Percentiles rank a stretch among this genome's conserved stretches.
Conservation (phyloP, 352 stramenopile species). For the Phytophthora pini region DNA sequence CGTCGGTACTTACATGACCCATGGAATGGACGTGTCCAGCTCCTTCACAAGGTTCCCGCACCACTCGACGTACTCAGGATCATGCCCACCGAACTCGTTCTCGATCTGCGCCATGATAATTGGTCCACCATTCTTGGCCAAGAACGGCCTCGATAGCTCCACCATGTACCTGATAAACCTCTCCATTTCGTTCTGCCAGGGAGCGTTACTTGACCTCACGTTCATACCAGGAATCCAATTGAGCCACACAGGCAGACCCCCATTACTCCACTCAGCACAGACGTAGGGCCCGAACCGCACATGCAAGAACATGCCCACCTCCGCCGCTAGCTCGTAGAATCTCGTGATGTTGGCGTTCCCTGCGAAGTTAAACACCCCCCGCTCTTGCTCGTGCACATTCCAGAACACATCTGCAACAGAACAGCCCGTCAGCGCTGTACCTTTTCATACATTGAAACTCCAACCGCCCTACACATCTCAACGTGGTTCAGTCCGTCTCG, state of each 20-base stretch:
- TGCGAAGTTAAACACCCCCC: conserved; percentile 58
- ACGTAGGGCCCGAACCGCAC: conserved; percentile 75
- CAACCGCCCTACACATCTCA: conserved; percentile 61
- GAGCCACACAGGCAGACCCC: conserved; percentile 65
- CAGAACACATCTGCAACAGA: conserved; percentile 67
- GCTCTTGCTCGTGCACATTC: conserved; percentile 70
- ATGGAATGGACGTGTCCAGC: conserved; percentile 70
- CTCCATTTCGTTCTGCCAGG: conserved; percentile 59
- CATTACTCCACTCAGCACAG: conserved; percentile 75
- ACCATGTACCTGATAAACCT: conserved; percentile 72
- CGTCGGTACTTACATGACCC: conserved; percentile 64
- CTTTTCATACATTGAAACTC: too few species aligned
- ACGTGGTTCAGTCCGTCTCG: conserved; percentile 79
- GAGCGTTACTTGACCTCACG: conserved; percentile 55
- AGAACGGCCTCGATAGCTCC: conserved; percentile 62
- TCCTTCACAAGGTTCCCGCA: conserved; percentile 56
- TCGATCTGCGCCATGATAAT: conserved; percentile 84
- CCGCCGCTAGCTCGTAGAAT: conserved; percentile 64
- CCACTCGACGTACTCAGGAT: conserved; percentile 61
- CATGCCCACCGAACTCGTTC: conserved; percentile 65
- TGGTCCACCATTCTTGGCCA: conserved; percentile 65
- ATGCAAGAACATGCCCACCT: conserved; percentile 71
- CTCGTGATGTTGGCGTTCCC: conserved; percentile 60
- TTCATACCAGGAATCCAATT: conserved; percentile 56
- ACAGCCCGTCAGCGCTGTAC: background rate